Conservation (phyloP, 495 filamentous ascomycete species). For the Penicillium atrosanguineum region DNA sequence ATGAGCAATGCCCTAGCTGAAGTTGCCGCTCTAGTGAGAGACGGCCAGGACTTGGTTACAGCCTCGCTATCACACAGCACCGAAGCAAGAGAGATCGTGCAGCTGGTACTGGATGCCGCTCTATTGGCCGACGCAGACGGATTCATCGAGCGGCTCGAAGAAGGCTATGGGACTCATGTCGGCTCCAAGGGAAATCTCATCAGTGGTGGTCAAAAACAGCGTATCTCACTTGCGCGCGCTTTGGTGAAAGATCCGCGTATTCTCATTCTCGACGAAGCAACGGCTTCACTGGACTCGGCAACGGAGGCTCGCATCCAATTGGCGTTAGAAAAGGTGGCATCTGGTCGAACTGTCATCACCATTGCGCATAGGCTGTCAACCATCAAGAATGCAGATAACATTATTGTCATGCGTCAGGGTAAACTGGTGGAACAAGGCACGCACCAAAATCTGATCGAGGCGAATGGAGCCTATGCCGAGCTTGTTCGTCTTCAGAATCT, state of each 20-base stretch:
- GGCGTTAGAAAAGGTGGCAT: conserved; percentile 41
- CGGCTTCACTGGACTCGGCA: conserved; percentile 51
- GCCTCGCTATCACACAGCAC: conserved; percentile 22
- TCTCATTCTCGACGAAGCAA: conserved; percentile 79
- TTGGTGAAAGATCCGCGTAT: conserved; percentile 73
- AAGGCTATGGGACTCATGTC: conserved; percentile 48
- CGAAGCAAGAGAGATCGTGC: conserved; percentile 29
- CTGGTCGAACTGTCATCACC: conserved; percentile 38
- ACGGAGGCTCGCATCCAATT: conserved; percentile 47
- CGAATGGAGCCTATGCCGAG: conserved; percentile 40
- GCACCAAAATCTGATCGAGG: conserved; percentile 35
- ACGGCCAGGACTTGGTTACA: conserved; percentile 24
- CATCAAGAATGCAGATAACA: conserved; percentile 59
- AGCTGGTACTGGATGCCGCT: conserved; percentile 32
- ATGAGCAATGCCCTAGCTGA: conserved; percentile 19
- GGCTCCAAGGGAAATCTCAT: conserved; percentile 54
- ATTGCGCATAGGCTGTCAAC: conserved; percentile 43
- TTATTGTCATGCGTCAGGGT: conserved; percentile 55
- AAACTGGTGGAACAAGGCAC: conserved; percentile 52
- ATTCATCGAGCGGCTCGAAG: conserved; percentile 42
- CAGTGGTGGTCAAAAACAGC: conserved; percentile 59
- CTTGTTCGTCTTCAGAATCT: conserved; percentile 36
- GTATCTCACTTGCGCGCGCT: conserved; percentile 65
- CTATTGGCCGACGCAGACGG: conserved; percentile 31
- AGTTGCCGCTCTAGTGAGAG: conserved; percentile 26